Conservation (phyloP, 192 early-diverging fungal species). For the Pilobolus umbonatus region DNA sequence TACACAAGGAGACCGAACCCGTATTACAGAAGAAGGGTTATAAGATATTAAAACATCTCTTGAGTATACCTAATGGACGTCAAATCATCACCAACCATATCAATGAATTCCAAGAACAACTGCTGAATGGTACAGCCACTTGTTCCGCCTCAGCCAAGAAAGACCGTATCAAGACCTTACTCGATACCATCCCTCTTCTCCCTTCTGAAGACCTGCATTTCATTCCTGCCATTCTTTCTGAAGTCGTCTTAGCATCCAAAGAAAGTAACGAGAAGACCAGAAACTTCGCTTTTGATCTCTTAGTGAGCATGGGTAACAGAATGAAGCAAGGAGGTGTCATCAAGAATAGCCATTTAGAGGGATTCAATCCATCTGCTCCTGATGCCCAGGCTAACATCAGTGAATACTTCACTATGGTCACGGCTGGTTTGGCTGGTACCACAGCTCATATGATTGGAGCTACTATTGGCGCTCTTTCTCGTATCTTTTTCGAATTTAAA, state of each 20-base stretch:
- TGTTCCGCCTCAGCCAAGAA: conserved; percentile 73
- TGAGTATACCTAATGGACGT: conserved; percentile 44
- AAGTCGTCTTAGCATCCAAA: conserved; percentile 91
- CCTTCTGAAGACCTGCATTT: conserved; percentile 69
- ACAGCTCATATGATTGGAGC: conserved; percentile 92
- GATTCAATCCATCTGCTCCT: conserved; percentile 30
- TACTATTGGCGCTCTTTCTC: conserved; percentile 73
- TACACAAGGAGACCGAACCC: conserved; percentile 61
- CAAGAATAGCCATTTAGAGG: conserved; percentile 31
- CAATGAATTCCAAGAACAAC: conserved; percentile 55
- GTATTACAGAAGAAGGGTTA: conserved; percentile 94
- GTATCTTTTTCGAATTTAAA: conserved; percentile 92
- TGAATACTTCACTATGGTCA: conserved; percentile 92
- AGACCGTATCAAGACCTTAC: conserved; percentile 69
- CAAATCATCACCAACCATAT: conserved; percentile 41
- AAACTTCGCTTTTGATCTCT: conserved; percentile 71
- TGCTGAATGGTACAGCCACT: conserved; percentile 69
- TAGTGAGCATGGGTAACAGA: conserved; percentile 85
- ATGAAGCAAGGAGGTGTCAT: conserved; percentile 73
- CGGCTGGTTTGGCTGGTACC: conserved; percentile 89
- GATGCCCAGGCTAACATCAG: conserved; percentile 52
- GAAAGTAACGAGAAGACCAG: conserved; percentile 89
- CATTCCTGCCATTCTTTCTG: conserved; percentile 82
- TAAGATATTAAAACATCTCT: conserved; percentile 70
- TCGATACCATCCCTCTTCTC: conserved; percentile 58